A percentile compares a stretch with the other conserved stretches of the same genome.
These are phyloP conservation scores for Diutina scorzettiae DNA, from an alignment of 1,139 yeast genomes.

Conservation along the genomic window DNA sequence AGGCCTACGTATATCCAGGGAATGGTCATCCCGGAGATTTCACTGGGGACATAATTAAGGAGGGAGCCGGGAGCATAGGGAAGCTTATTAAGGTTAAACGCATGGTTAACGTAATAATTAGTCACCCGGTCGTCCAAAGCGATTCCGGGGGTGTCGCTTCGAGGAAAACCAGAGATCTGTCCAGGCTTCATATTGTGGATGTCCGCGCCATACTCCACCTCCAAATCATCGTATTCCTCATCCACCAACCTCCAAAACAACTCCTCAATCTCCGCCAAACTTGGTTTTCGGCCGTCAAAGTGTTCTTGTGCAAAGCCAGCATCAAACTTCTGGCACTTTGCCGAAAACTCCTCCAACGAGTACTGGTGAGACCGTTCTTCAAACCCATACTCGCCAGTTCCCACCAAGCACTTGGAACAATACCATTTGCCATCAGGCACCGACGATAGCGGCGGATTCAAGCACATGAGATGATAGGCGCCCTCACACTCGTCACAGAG, in stretches of 20 bases:
- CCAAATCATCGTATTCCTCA: conserved; percentile 31
- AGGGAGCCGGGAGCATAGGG: conserved; percentile 59
- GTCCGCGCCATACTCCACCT: conserved; percentile 70
- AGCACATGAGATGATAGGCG: conserved; percentile 54
- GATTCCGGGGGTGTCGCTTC: conserved; percentile 9
- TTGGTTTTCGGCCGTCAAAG: conserved; percentile 16
- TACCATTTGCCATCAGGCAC: conserved; percentile 60
- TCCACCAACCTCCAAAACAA: conserved; percentile 53
- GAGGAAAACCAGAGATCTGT: conserved; percentile 58
- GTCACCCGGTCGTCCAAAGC: conserved; percentile 8
- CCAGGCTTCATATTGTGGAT: conserved; percentile 51
- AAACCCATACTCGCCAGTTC: conserved; percentile 85
- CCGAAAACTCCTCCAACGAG: conserved; percentile 47
- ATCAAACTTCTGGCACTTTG: conserved; percentile 43
- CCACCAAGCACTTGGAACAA: conserved; percentile 72
- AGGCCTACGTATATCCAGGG: conserved; percentile 79
- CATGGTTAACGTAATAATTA: conserved; percentile 36
- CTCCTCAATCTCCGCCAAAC: conserved; percentile 34
- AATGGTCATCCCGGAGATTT: conserved; percentile 70
- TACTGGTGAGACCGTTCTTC: conserved; percentile 56
- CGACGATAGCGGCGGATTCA: conserved; percentile 36
- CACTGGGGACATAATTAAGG: conserved; percentile 44
- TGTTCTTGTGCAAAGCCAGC: conserved; percentile 21
- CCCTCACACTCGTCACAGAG: conserved; percentile 67
- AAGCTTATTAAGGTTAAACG: conserved; percentile 55